Evolutionary conservation across 2,329 filamentous ascomycete genomes (phyloP).

Genomic region (Aspergillus puulaauensis): DNA sequence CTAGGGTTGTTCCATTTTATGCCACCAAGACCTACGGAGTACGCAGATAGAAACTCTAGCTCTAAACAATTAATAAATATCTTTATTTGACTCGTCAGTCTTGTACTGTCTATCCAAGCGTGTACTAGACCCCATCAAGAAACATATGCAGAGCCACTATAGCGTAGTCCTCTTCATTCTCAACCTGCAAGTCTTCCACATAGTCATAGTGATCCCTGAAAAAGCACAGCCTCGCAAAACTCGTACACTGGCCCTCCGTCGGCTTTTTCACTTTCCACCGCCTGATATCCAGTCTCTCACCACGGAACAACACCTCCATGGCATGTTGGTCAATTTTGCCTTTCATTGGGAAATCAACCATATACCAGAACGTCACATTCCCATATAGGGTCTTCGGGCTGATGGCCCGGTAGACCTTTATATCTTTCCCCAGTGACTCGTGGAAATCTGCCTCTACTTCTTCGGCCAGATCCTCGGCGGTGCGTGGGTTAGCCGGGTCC

Average conservation of each 20-base stretch:
- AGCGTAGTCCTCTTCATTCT: too few relatives aligned
- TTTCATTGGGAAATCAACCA: not conserved
- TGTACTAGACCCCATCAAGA: too few relatives aligned
- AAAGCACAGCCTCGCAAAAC: not conserved
- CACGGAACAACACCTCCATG: not conserved
- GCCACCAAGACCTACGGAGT: too few relatives aligned
- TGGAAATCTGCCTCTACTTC: not conserved
- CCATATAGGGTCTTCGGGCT: not conserved
- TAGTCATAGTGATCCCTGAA: not conserved
- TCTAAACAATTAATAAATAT: too few relatives aligned
- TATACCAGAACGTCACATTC: not conserved
- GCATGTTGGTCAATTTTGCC: not conserved
- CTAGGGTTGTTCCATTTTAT: too few relatives aligned
- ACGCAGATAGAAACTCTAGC: too few relatives aligned
- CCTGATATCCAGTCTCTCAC: not conserved
- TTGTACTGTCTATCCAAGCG: too few relatives aligned
- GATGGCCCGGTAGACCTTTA: not conserved
- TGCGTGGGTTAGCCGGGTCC: too few relatives aligned
- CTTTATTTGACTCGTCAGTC: too few relatives aligned
- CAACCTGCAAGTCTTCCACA: not conserved
- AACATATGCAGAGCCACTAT: too few relatives aligned
- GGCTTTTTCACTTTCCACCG: not conserved
- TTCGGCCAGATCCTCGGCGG: too few relatives aligned
- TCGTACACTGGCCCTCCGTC: not conserved
- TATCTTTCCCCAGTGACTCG: not conserved